Conservation (phyloP, 768 basidiomycete genomes). For the Calvatia gigantea region DNA sequence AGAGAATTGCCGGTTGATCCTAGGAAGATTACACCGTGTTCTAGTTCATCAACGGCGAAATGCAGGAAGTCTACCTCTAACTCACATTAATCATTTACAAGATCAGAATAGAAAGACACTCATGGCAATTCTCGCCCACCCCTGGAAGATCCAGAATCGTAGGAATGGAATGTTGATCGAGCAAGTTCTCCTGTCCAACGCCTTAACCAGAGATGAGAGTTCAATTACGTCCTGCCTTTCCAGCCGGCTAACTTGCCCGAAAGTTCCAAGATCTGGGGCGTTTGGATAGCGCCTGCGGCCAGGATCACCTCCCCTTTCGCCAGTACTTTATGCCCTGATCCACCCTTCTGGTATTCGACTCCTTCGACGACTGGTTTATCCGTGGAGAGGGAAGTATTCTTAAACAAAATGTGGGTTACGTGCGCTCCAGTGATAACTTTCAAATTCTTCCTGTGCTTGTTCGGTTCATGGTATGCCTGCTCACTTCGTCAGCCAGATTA, state of each 20-base stretch:
- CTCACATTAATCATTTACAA: not conserved
- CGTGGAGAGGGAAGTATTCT: constrained; percentile 33
- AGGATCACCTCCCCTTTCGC: constrained; percentile 50
- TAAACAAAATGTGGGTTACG: constrained; percentile 30
- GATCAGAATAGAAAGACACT: not conserved
- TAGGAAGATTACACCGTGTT: not conserved
- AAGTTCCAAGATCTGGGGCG: constrained; percentile 19
- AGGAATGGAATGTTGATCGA: constrained; percentile 3
- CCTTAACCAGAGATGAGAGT: not conserved
- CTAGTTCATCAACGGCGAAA: not conserved
- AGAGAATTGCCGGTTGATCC: constrained; percentile 7
- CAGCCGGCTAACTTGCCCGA: constrained; percentile 23
- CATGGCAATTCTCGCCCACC: constrained; percentile 10
- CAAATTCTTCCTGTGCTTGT: constrained; percentile 17
- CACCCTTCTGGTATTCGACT: constrained; percentile 26
- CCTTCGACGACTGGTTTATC: constrained; percentile 40
- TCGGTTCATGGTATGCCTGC: constrained; percentile 16
- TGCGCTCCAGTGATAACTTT: constrained; percentile 21
- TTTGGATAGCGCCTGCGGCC: constrained; percentile 42
- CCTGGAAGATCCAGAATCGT: constrained; percentile 4
- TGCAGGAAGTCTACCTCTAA: constrained; percentile 2
- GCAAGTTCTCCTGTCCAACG: not conserved
- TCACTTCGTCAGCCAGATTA: not conserved
- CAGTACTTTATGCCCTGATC: constrained; percentile 27
- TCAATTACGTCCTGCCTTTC: too few relatives aligned